A percentile compares a stretch with the other conserved stretches of the same genome.
phyloP scores from a whole-genome alignment of 1,284 basidiomycete species.

The Anthracocystis setariae region DNA sequence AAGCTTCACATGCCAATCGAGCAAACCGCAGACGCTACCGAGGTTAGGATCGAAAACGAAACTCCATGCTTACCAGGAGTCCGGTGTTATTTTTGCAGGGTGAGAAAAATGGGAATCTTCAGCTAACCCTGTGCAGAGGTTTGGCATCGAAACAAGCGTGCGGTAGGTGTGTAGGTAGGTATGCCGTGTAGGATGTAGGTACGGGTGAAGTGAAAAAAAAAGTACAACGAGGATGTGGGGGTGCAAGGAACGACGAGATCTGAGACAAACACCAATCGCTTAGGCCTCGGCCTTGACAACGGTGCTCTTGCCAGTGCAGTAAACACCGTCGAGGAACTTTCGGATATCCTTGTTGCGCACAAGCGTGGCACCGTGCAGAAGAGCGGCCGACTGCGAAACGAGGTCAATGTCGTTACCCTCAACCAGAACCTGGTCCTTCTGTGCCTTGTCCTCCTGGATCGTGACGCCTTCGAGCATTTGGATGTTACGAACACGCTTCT shows the following conservation, averaged over 20 bases:
- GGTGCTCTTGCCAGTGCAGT: slow-evolving; percentile 83
- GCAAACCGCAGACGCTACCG: background rate
- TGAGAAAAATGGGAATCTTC: slow-evolving; percentile 17
- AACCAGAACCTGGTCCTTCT: slow-evolving; percentile 78
- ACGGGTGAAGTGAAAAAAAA: slow-evolving; percentile 2
- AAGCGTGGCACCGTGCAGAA: slow-evolving; percentile 66
- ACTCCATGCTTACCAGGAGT: slow-evolving; percentile 34
- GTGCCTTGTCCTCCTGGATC: slow-evolving; percentile 87
- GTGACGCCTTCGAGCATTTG: slow-evolving; percentile 89
- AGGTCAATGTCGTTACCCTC: slow-evolving; percentile 72
- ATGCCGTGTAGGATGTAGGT: slow-evolving; percentile 12
- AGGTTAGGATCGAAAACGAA: slow-evolving; percentile 38
- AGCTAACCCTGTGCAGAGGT: slow-evolving; percentile 14
- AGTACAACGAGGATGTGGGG: background rate
- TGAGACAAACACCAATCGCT: slow-evolving; percentile 64
- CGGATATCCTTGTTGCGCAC: slow-evolving; percentile 71
- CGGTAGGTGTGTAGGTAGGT: slow-evolving; percentile 5
- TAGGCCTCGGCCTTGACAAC: slow-evolving; percentile 72
- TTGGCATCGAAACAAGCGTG: slow-evolving; percentile 16
- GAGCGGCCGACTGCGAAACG: slow-evolving; percentile 67
- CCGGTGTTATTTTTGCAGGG: slow-evolving; percentile 40
- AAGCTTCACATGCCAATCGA: background rate
- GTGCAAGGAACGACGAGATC: background rate
- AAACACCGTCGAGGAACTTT: slow-evolving; percentile 75
- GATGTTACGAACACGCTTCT: slow-evolving; percentile 90